A percentile compares a stretch with the other conserved stretches of the same genome.
These are phyloP conservation scores for Paraphaeosphaeria sporulosa DNA, from an alignment of 2,329 filamentous ascomycete species.

Conservation along the genomic window DNA sequence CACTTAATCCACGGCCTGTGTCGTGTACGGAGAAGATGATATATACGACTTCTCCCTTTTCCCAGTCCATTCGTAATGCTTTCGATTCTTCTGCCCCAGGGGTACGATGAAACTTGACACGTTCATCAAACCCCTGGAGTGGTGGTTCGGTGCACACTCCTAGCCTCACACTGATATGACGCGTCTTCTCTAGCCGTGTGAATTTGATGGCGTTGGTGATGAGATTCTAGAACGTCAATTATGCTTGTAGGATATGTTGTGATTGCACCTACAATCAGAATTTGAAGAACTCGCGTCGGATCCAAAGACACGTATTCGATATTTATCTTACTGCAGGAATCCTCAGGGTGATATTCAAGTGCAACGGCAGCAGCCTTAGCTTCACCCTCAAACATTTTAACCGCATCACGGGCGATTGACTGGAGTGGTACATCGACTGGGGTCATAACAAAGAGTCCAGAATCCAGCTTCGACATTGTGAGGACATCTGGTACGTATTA, in stretches of 20 bases:
- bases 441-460: constrained; percentile 51
- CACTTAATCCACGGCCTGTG: constrained; percentile 50
- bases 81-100: constrained; percentile 24
- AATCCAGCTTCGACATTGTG: constrained; percentile 56
- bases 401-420: constrained; percentile 38
- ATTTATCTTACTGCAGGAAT: constrained; percentile 46
- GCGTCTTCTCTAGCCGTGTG: constrained; percentile 45
- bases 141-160: constrained; percentile 43
- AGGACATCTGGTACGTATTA: constrained; percentile 42
- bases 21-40: constrained; percentile 48
- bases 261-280: constrained; percentile 19
- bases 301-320: constrained; percentile 52
- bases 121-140: constrained; percentile 41
- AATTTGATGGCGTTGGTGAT: constrained; percentile 57
- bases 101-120: constrained; percentile 27
- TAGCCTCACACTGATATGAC: constrained; percentile 48
- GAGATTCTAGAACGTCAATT: constrained; percentile 30
- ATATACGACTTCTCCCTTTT: constrained; percentile 42
- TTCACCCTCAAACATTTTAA: constrained; percentile 51
- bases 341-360: constrained; percentile 40
- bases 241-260: too few species aligned
- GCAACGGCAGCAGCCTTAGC: constrained; percentile 39
- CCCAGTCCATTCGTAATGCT: constrained; percentile 38
- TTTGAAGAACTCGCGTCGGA: constrained; percentile 51
- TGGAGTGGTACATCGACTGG: constrained; percentile 49